These are phyloP conservation scores for Aspergillus tubingensis DNA, from an alignment of 2,329 filamentous ascomycete species.

Conservation along the genomic window DNA sequence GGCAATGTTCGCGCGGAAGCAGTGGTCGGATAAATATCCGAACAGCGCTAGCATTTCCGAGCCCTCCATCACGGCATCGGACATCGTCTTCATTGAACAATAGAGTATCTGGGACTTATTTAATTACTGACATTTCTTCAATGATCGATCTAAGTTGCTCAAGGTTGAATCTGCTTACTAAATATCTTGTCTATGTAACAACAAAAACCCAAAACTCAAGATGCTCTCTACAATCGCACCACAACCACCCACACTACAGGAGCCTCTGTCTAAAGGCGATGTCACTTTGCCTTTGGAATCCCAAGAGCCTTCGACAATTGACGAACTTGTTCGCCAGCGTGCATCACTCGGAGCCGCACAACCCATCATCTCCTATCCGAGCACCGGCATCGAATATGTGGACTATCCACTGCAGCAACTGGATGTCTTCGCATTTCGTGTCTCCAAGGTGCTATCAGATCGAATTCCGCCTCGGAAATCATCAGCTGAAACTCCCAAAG, in stretches of 20 bases:
- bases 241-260: slow-evolving; percentile 10
- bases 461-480: slow-evolving; percentile 25
- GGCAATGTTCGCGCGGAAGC: too few species aligned
- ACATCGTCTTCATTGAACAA: not conserved
- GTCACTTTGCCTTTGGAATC: not conserved
- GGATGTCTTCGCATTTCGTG: slow-evolving; percentile 38
- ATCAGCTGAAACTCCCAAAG: slow-evolving; percentile 33
- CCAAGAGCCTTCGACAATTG: slow-evolving; percentile 34
- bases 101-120: not conserved
- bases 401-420: slow-evolving; percentile 52
- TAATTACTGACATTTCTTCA: not conserved
- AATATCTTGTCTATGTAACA: not conserved
- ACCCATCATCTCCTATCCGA: slow-evolving; percentile 49
- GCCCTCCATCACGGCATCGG: not conserved
- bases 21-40: slow-evolving; percentile 21
- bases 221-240: slow-evolving; percentile 18
- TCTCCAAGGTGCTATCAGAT: slow-evolving; percentile 32
- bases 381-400: slow-evolving; percentile 47
- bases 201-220: not conserved
- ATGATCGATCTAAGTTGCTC: not conserved
- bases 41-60: slow-evolving; percentile 3
- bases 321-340: slow-evolving; percentile 43
- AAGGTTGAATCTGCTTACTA: not conserved
- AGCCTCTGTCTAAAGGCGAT: slow-evolving; percentile 8
- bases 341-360: slow-evolving; percentile 38